Base-by-base conservation (phyloP, 106 monocot genomes). In the Ottelia alismoides region DNA sequence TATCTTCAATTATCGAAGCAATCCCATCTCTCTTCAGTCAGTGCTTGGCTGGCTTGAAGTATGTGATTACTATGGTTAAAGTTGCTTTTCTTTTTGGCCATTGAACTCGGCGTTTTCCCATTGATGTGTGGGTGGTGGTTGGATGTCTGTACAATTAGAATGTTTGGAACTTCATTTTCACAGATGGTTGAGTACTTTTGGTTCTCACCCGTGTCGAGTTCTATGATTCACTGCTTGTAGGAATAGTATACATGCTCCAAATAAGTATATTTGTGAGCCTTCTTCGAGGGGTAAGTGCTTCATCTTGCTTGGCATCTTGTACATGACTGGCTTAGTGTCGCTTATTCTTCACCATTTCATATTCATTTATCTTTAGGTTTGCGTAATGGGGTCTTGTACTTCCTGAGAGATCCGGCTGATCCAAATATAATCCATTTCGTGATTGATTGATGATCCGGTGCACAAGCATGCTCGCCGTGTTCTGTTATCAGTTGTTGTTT, bases 101-200 rank as follows among this genome's bases (percentile, higher is more conserved):
- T 98, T 72, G 98, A 98, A 65, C 85, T 98, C 53, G 98, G 98
- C 20, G 78, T 90, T 28, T 98, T 98, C 44, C 98, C 98, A 3
- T 61, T 98, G 54, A 83, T 98, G 98, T 98, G 98, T 58, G 98
- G 98, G 14, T 98, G 98, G 98, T 98, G 98, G 98, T 73, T 98
- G 28, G 98, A 98, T 69, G 62, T 98, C 16, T 98, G 98, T 53
- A 98, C 98, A 22, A 65, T 98, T 68, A 85, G 61, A 65, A 98
- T 98, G 89, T 65, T 98, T 52, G 89, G 98, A 20, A 65, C 85
- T 25, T 69, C 89, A 67, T 64, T 98, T 60, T 61, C 79, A 45
- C 68, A 90, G 66, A 82, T 89, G 40, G 61, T 89, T 65, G 98
- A 98, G 44, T 98, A 90, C 74, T 90, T 98, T 65, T 65, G 79